phyloP scores from a whole-genome alignment of 352 stramenopile genomes.

The Phytopythium ostracodes region DNA sequence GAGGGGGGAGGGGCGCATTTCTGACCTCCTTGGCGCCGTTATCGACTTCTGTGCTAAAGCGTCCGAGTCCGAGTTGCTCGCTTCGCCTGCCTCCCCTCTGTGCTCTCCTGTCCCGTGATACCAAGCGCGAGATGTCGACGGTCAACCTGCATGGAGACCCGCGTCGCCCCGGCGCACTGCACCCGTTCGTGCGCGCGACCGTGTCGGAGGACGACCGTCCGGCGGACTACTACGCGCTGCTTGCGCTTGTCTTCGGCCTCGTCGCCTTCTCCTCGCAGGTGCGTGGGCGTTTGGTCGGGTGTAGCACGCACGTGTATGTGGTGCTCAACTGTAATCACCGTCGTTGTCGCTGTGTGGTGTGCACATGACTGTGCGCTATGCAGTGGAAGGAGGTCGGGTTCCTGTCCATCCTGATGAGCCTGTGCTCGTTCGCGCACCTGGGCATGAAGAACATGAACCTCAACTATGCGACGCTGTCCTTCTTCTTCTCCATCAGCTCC shows the following conservation, averaged over 20 bases:
- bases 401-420: constrained; percentile 60
- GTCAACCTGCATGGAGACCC: constrained; percentile 43
- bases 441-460: constrained; percentile 52
- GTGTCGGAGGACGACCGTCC: constrained; percentile 30
- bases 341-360: no score
- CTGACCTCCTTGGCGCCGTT: neutral
- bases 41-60: neutral
- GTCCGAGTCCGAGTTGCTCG: neutral
- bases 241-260: constrained; percentile 58
- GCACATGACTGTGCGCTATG: neutral
- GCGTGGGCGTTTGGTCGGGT: neutral
- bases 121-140: constrained; percentile 17
- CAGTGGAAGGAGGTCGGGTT: constrained; percentile 69
- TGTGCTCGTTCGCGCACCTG: constrained; percentile 62
- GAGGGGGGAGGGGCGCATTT: constrained; percentile 1
- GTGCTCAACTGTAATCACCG: no score
- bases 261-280: constrained; percentile 67
- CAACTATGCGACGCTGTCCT: constrained; percentile 65
- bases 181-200: constrained; percentile 63
- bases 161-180: constrained; percentile 53
- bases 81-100: neutral
- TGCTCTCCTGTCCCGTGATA: neutral
- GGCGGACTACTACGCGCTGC: constrained; percentile 59
- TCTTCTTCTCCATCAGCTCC: constrained; percentile 70
- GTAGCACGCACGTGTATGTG: neutral